Evolutionary conservation across 1,284 basidiomycete genomes (phyloP), one percentile per base, ranked within the genome.

Genomic region (Rhodofomes roseus): DNA sequence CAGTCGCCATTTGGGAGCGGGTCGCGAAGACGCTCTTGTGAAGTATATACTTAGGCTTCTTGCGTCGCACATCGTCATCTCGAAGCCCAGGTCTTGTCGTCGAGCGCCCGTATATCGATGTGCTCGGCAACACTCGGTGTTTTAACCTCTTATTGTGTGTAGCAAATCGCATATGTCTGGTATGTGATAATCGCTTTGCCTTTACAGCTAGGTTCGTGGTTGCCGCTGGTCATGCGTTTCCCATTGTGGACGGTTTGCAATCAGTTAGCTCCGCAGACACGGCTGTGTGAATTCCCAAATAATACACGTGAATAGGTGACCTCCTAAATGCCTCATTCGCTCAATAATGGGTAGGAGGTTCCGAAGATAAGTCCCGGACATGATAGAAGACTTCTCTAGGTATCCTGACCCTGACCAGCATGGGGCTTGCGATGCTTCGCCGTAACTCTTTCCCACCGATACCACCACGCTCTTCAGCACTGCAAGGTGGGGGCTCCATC

Each of bases 1-100:
- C 80, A 0, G 65, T 71, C 18, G 77, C 76, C n/a, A 79, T 83
- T 55, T 83, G 81, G 81, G 71, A 77, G 54, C 70, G 68, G 18
- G 65, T 82, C 39, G 75, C 74, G 22, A 66, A 70, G 61, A 65
- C 61, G 4, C 68, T 72, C n/a, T 62, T 72, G 9, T 69, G 57
- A 60, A 46, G 2, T 20, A 5, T 37, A 9, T 22, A 52, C 22
- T n/a, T 36, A 18, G 18, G 18, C 16, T 20, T 22, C n/a, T 23
- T 12, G 31, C 34, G n/a, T 16, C 18, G 18, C 29, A 36, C n/a
- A 18, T 52, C 50, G 22, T 36, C 50, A 8, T 52, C 14, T n/a
- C 50, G n/a, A 23, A 12, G 43, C 18, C 2, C 12, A 14, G 16
- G 22, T 44, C 22, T 46, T 12, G 9, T 14, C 20, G 12, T 4